Percentiles rank a stretch among this genome's conserved stretches.
Evolutionary conservation across 495 filamentous ascomycete species (phyloP).

Genomic region (Cladorrhinum samala): DNA sequence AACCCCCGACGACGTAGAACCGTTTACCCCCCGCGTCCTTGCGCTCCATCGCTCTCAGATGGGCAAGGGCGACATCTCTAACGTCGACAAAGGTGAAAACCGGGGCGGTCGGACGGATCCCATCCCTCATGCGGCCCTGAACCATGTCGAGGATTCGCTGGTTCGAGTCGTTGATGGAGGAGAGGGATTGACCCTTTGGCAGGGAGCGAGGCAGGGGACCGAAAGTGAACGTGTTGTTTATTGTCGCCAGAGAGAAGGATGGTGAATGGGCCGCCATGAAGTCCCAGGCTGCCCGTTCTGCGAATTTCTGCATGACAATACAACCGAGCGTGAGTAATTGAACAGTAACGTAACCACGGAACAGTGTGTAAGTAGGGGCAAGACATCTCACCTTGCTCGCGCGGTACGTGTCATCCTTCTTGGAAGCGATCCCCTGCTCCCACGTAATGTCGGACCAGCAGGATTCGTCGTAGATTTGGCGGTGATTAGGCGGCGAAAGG

Average conservation of each 20-base stretch:
- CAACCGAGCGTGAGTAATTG: neutral
- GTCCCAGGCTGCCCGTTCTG: constrained; percentile 42
- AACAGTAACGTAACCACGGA: neutral
- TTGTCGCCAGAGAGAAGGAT: constrained; percentile 36
- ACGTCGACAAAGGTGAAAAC: constrained; percentile 47
- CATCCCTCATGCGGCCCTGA: constrained; percentile 24
- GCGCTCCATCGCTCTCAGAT: constrained; percentile 33
- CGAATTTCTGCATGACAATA: constrained; percentile 24
- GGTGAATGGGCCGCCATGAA: constrained; percentile 30
- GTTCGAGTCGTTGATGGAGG: constrained; percentile 43
- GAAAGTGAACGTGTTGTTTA: constrained; percentile 42
- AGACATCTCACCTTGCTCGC: constrained; percentile 31
- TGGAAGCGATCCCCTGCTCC: constrained; percentile 24
- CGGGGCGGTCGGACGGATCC: constrained; percentile 30
- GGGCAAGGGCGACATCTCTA: constrained; percentile 42
- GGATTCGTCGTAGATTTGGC: constrained; percentile 34
- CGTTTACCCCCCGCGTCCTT: constrained; percentile 37
- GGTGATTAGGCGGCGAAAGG: constrained; percentile 29
- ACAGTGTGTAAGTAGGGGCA: neutral
- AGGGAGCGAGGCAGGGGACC: constrained; percentile 37
- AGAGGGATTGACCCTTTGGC: constrained; percentile 3
- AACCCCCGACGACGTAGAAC: constrained; percentile 38
- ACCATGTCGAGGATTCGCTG: constrained; percentile 37
- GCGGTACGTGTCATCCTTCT: constrained; percentile 29
- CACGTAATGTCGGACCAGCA: constrained; percentile 34